Evolutionary conservation across 176 grass and related monocot genomes (phyloP).

Genomic region (bread wheat (Triticum aestivum)): DNA sequence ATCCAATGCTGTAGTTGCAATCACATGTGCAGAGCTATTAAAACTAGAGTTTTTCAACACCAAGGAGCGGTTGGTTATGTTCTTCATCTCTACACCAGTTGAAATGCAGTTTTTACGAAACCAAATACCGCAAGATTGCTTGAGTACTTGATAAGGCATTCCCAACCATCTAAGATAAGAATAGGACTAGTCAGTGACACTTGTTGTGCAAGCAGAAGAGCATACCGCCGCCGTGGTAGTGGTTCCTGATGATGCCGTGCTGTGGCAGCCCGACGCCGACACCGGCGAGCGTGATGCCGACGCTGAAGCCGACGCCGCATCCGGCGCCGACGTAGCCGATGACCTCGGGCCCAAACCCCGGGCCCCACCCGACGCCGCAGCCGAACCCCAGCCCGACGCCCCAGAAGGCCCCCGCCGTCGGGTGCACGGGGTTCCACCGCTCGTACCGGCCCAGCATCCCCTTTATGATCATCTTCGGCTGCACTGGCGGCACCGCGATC

Average conservation of each 20-base stretch:
- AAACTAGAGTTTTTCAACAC: not conserved
- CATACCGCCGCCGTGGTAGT: conserved; percentile 42
- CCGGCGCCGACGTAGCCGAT: conserved; percentile 88
- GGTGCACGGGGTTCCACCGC: conserved; percentile 98
- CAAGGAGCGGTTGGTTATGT: not conserved
- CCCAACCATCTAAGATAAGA: not conserved
- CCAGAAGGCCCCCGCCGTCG: conserved; percentile 83
- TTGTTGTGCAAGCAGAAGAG: not conserved
- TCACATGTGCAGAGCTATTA: not conserved
- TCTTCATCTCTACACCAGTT: not conserved
- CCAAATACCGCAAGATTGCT: not conserved
- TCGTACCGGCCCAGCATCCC: conserved; percentile 68
- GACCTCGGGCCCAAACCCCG: conserved; percentile 90
- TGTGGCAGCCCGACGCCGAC: conserved; percentile 82
- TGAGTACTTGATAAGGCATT: not conserved
- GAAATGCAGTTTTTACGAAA: not conserved
- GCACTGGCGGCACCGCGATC: conserved; percentile 21
- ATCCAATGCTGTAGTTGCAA: not conserved
- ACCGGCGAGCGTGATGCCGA: conserved; percentile 78
- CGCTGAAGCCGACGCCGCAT: conserved; percentile 81
- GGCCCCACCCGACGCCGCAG: conserved; percentile 95
- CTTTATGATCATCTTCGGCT: conserved; percentile 85
- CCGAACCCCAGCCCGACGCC: conserved; percentile 80
- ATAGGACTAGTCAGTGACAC: not conserved
- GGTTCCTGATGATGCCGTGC: conserved; percentile 49